Conservation (phyloP, 1,284 basidiomycete species). For the Grifola frondosa region DNA sequence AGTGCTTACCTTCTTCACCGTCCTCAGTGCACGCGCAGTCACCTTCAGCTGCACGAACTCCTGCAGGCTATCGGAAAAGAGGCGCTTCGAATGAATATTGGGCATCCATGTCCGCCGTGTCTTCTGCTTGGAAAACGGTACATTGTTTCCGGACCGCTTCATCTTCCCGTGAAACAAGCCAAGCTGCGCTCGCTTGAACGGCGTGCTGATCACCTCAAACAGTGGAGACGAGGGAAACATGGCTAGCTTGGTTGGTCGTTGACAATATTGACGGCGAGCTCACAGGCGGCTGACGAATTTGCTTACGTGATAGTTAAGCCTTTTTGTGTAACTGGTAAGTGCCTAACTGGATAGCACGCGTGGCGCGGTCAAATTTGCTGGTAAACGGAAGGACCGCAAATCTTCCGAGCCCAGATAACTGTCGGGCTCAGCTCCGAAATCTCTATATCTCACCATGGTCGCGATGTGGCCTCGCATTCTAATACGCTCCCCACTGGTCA, state of each 20-base stretch:
- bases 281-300: no score
- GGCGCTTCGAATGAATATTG: slow-evolving; percentile 76
- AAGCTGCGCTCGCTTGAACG: slow-evolving; percentile 74
- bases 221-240: slow-evolving; percentile 39
- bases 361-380: no score
- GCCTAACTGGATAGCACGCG: no score
- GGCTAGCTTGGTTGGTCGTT: slow-evolving; percentile 9
- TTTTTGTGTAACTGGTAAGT: no score
- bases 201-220: slow-evolving; percentile 46
- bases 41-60: slow-evolving; percentile 63
- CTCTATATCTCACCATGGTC: slow-evolving; percentile 10
- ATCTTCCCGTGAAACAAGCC: slow-evolving; percentile 81
- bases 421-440: no score
- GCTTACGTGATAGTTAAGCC: no score
- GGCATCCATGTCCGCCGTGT: slow-evolving; percentile 90
- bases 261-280: no score
- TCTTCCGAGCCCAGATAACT: no score
- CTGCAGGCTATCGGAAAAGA: slow-evolving; percentile 66
- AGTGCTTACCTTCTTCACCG: slow-evolving; percentile 70
- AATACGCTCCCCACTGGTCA: slow-evolving; percentile 14
- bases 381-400: no score
- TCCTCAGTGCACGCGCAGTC: slow-evolving; percentile 72
- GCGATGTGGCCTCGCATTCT: slow-evolving; percentile 18
- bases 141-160: slow-evolving; percentile 85
- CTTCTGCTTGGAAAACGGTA: slow-evolving; percentile 88